Evolutionary conservation across 805 yeast genomes (phyloP).

Genomic region (Candida yuanshanica): DNA sequence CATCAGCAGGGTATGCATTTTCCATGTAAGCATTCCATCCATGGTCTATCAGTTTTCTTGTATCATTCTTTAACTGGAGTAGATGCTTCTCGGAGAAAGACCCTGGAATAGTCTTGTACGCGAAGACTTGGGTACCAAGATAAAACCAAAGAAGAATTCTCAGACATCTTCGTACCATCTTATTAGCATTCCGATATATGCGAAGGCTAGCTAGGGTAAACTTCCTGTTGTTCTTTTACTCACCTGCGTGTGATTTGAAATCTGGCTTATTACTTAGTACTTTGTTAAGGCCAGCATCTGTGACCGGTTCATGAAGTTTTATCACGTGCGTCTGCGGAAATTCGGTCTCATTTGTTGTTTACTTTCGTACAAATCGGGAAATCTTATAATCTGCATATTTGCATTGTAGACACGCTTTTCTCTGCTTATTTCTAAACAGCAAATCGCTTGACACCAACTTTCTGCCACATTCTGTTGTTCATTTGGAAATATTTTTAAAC

Average conservation of each 20-base stretch:
- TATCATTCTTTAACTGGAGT: slow-evolving; percentile 33
- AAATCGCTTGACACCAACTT: neutral
- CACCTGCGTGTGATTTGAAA: too few species aligned
- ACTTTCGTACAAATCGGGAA: slow-evolving; percentile 5
- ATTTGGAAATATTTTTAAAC: too few species aligned
- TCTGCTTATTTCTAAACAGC: neutral
- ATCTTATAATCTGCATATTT: neutral
- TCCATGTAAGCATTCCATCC: slow-evolving; percentile 68
- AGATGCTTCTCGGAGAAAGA: slow-evolving; percentile 26
- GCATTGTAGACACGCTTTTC: neutral
- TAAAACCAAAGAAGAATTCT: neutral
- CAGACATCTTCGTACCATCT: neutral
- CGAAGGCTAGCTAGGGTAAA: too few species aligned
- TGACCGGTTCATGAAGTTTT: neutral
- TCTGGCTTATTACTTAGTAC: too few species aligned
- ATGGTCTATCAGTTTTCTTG: slow-evolving; percentile 58
- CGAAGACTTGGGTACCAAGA: neutral
- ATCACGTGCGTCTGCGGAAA: neutral
- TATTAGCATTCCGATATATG: too few species aligned
- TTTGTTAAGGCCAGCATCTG: neutral
- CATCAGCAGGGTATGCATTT: slow-evolving; percentile 77
- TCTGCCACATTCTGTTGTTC: neutral
- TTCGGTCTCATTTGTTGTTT: slow-evolving; percentile 1
- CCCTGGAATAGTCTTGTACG: neutral
- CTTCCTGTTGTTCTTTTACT: too few species aligned